These are phyloP conservation scores for Xylaria acuta DNA, from an alignment of 495 filamentous ascomycete species.

Conservation along the genomic window DNA sequence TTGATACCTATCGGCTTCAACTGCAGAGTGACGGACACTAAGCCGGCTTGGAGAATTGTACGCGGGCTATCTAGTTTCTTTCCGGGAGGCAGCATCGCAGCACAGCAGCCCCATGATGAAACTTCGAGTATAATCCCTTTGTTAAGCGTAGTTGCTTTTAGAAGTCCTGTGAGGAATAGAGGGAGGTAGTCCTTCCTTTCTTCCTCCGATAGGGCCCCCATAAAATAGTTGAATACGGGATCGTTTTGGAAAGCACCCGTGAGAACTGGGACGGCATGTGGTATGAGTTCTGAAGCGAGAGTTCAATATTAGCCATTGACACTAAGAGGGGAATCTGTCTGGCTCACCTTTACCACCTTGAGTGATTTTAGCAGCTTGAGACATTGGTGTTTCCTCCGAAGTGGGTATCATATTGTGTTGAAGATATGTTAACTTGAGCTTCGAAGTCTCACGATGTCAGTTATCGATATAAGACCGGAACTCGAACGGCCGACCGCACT, in stretches of 20 bases:
- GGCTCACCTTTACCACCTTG: slow-evolving; percentile 2
- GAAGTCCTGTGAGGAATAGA: neutral
- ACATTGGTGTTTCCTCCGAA: neutral
- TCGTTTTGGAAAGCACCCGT: slow-evolving; percentile 8
- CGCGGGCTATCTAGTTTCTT: slow-evolving; percentile 6
- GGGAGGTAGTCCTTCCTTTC: slow-evolving; percentile 6
- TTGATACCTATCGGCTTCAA: slow-evolving; percentile 2
- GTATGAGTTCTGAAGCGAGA: neutral
- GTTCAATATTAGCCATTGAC: neutral
- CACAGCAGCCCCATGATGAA: slow-evolving; percentile 22
- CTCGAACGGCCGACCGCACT: neutral
- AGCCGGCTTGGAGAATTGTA: neutral
- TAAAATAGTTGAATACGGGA: slow-evolving; percentile 18
- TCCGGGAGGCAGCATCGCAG: slow-evolving; percentile 14
- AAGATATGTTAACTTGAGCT: neutral
- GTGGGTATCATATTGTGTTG: neutral
- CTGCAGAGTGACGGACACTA: neutral
- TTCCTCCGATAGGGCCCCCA: slow-evolving; percentile 13
- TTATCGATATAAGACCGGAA: neutral
- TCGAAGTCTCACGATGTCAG: neutral
- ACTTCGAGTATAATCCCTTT: slow-evolving; percentile 15
- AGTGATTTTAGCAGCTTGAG: neutral
- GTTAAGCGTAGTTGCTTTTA: slow-evolving; percentile 6
- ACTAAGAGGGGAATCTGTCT: neutral
- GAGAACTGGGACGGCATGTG: neutral